These are phyloP conservation scores for Mrakia gelida DNA, from an alignment of 768 basidiomycete species.

Conservation along the genomic window DNA sequence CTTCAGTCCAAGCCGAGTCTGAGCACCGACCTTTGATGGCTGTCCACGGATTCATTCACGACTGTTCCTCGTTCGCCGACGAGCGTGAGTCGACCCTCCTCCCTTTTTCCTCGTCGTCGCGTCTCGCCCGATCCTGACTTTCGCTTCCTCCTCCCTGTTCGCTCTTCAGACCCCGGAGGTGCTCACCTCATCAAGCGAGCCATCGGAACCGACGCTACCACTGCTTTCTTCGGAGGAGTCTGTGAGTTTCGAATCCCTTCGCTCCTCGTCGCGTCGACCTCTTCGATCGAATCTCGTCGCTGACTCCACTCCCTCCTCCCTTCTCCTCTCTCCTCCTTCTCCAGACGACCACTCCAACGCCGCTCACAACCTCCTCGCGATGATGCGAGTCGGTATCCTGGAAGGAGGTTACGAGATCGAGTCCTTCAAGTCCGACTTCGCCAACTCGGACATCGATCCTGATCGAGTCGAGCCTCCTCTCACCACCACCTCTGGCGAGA, in stretches of 20 bases:
- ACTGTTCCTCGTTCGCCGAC: slow-evolving; percentile 20
- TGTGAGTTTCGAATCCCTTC: slow-evolving; percentile 56
- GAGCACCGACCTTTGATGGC: slow-evolving; percentile 75
- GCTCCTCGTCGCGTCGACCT: not conserved
- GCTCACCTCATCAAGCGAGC: slow-evolving; percentile 74
- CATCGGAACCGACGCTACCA: slow-evolving; percentile 86
- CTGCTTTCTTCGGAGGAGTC: slow-evolving; percentile 89
- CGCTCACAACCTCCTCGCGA: slow-evolving; percentile 68
- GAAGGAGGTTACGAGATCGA: slow-evolving; percentile 62
- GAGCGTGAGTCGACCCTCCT: slow-evolving; percentile 6
- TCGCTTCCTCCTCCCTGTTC: not conserved
- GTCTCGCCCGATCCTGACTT: not conserved
- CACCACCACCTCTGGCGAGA: slow-evolving; percentile 21
- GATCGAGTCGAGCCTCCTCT: slow-evolving; percentile 28
- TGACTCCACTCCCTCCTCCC: slow-evolving; percentile 49
- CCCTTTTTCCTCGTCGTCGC: not conserved
- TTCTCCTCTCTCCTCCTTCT: not conserved
- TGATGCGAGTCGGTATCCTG: slow-evolving; percentile 70
- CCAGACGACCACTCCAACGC: slow-evolving; percentile 87
- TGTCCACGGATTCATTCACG: slow-evolving; percentile 75
- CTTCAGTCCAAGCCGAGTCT: slow-evolving; percentile 60
- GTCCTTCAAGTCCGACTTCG: slow-evolving; percentile 37
- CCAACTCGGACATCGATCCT: slow-evolving; percentile 28
- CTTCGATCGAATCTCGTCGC: not conserved
- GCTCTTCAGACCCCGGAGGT: slow-evolving; percentile 66